phyloP scores from a whole-genome alignment of 2,329 filamentous ascomycete species.

The Aspergillus sp. region DNA sequence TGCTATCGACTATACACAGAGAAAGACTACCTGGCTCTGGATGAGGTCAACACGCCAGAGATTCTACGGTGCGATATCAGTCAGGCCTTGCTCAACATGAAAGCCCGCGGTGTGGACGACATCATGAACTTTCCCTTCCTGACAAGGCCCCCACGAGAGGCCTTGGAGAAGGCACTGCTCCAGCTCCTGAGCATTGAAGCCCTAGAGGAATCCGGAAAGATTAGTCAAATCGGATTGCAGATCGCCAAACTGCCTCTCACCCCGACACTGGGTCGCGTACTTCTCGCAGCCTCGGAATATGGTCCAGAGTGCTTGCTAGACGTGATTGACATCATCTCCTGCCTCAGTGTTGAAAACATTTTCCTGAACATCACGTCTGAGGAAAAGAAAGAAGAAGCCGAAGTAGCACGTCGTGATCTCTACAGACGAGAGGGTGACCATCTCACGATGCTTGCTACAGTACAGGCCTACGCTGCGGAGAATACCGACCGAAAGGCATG shows the following conservation, averaged over 20 bases:
- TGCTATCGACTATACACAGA: constrained; percentile 90
- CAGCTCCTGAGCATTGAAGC: constrained; percentile 79
- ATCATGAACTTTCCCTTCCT: constrained; percentile 82
- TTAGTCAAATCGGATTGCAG: constrained; percentile 72
- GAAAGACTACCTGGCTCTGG: constrained; percentile 67
- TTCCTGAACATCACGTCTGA: constrained; percentile 63
- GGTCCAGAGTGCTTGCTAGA: constrained; percentile 75
- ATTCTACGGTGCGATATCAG: constrained; percentile 88
- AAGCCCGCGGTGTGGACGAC: constrained; percentile 82
- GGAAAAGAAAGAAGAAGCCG: constrained; percentile 61
- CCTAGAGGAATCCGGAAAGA: constrained; percentile 68
- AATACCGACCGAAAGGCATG: constrained; percentile 61
- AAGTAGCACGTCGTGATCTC: constrained; percentile 57
- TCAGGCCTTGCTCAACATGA: constrained; percentile 87
- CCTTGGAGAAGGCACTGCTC: constrained; percentile 77
- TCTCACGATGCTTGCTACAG: constrained; percentile 62
- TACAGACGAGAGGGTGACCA: constrained; percentile 65
- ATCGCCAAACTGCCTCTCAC: constrained; percentile 84
- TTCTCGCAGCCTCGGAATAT: constrained; percentile 74
- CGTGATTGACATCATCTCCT: constrained; percentile 78
- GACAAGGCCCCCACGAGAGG: constrained; percentile 74
- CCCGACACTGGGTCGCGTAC: constrained; percentile 75
- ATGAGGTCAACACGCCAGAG: constrained; percentile 78
- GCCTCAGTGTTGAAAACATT: constrained; percentile 65
- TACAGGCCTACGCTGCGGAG: constrained; percentile 62